Base-by-base conservation (phyloP, 73 alveolate species). In the Paramecium bursaria region DNA sequence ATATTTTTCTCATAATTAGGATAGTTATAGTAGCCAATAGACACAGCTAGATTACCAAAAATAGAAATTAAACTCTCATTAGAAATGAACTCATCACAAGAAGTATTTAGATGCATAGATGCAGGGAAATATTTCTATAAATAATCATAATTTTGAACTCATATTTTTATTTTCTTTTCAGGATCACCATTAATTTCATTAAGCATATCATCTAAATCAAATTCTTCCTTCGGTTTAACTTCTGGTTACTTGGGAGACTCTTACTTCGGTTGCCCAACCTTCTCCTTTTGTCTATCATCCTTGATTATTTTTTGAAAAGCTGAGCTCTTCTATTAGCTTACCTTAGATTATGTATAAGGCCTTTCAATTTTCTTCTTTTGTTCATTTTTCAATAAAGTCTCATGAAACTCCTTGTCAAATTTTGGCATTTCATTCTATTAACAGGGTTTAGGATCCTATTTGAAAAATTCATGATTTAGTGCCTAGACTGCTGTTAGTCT, bases 401-500 rank as follows among this genome's bases (percentile, higher is more conserved):
- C 99, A 85, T 97, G 99, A 39, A 92, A 86, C 42, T 97, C 99
- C 46, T 90, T 92, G 0, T 88, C 94, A 27, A 92, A 75, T 46
- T 82, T 53, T 0, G 99, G 98, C 67, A 97, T 30, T 50, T 94
- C 96, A 30, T 46, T 23, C 1, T 79, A 90, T 17, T 44, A 33
- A 48, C 95, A 92, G 0, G 97, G 92, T 13, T 86, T 48, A 0
- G 97, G 97, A 47, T 94, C 95, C 21, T 85, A 61, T 46, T 86
- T 75, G 88, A 97, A 97, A 88, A 75, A 95, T n/a, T 90, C 85
- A 88, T 95, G 99, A 15, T 89, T 88, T 51, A 97, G 87, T 23
- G 98, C 98, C 60, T 97, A 90, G 74, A 75, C 88, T 13, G 97
- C 99, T 11, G 97, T 91, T 2, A 95, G 74, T 74, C 99, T 86